Evolutionary conservation across 2,329 filamentous ascomycete genomes (phyloP), one percentile per base, ranked within the genome.

Genomic region (Monilinia polystroma): DNA sequence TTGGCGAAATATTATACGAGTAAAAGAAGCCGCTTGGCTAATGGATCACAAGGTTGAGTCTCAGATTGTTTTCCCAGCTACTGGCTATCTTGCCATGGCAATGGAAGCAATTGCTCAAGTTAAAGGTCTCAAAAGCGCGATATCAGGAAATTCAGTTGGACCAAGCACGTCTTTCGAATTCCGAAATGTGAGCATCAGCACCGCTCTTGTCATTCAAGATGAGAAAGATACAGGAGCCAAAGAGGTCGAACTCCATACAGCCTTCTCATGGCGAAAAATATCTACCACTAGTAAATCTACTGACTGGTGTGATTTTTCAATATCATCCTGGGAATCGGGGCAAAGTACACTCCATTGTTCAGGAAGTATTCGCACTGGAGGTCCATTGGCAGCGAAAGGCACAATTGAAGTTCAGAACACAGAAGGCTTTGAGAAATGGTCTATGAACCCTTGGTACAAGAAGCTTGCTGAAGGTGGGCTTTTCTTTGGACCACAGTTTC

Each of bases 11-110:
- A 32, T 47, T 4, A 47, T 82, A n/a, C 76, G 75, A 38, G 55
- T 72, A 2, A 75, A 76, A 4, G 76, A 77, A 54, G 56, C 81
- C 18, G 75, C 77, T 0, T 82, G 80, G 80, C 68, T 78, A 1
- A 66, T 73, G 26, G 75, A 76, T 14, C 81, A 82, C 68, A 70
- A 70, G 5, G 77, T 85, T 8, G 81, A 84, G 66, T 80, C 80
- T 68, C 79, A 81, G 63, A 76, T 78, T 2, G 72, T 83, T 20
- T 71, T 83, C 4, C 81, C 81, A 1, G 81, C 80, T 2, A 81
- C 81, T 0, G 81, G 77, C 0, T 83, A 83, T 68, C 78, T 80
- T 55, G 68, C 79, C 6, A 47, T 58, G 56, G 11, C 38, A 16
- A 26, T 58, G n/a, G 56, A 58, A 45, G 38, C 20, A 11, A 16